These are phyloP conservation scores for Nakataea oryzae DNA, from an alignment of 2,329 filamentous ascomycete genomes.

Conservation along the genomic window DNA sequence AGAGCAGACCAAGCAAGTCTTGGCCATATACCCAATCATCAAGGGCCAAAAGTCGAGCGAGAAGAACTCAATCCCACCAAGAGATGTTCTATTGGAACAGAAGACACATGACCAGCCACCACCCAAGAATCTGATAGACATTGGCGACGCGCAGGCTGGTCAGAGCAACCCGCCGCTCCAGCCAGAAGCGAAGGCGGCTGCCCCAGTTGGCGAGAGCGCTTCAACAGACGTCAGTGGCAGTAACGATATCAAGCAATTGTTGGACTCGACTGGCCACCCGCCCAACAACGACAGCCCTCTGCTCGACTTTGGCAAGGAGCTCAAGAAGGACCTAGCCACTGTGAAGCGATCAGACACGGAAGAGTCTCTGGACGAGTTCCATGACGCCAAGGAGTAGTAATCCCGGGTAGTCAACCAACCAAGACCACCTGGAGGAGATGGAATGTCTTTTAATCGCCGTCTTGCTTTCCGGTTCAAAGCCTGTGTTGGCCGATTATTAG, in stretches of 20 bases:
- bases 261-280: slow-evolving; percentile 35
- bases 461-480: not conserved
- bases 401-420: not conserved
- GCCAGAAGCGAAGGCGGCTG: slow-evolving; percentile 4
- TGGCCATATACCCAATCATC: slow-evolving; percentile 77
- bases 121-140: slow-evolving; percentile 43
- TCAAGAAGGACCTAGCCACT: slow-evolving; percentile 37
- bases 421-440: not conserved
- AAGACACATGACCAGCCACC: slow-evolving; percentile 10
- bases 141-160: slow-evolving; percentile 29
- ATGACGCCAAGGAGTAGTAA: slow-evolving; percentile 23
- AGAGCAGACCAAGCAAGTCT: slow-evolving; percentile 69
- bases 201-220: slow-evolving; percentile 1
- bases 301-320: slow-evolving; percentile 44
- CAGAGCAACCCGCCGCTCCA: slow-evolving; percentile 4
- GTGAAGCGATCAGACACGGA: slow-evolving; percentile 23
- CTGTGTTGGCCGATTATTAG: not conserved
- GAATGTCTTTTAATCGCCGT: not conserved
- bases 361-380: slow-evolving; percentile 26
- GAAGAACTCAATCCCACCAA: slow-evolving; percentile 46
- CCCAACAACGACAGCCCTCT: slow-evolving; percentile 32
- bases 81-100: slow-evolving; percentile 13
- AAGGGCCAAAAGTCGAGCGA: slow-evolving; percentile 56
- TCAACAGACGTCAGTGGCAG: slow-evolving; percentile 6
- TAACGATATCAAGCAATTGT: slow-evolving; percentile 29